phyloP scores from a whole-genome alignment of 441 rosid species.

The Metrosideros polymorpha region DNA sequence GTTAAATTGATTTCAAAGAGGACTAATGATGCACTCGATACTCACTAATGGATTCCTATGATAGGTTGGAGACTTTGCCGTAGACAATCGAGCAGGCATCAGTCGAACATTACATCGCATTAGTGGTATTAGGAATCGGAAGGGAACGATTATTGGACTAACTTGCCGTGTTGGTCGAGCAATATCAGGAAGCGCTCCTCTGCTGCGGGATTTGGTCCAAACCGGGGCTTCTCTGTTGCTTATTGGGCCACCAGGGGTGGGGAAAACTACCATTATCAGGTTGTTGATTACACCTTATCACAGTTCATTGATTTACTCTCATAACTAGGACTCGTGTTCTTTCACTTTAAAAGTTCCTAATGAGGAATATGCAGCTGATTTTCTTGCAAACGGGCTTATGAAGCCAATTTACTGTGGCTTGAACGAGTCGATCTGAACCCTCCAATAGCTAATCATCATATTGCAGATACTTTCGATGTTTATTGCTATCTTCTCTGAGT shows the following conservation, averaged over 20 bases:
- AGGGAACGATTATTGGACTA: slow-evolving; percentile 69
- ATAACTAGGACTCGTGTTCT: not conserved
- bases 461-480: not conserved
- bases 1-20: not conserved
- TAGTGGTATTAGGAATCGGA: slow-evolving; percentile 75
- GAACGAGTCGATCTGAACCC: not conserved
- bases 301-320: not conserved
- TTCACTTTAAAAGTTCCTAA: not conserved
- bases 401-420: not conserved
- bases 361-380: not conserved
- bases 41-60: not conserved
- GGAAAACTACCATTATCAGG: slow-evolving; percentile 95
- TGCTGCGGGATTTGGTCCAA: slow-evolving; percentile 64
- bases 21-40: not conserved
- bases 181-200: slow-evolving; percentile 67
- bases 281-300: slow-evolving; percentile 5
- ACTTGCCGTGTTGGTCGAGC: slow-evolving; percentile 95
- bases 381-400: not conserved
- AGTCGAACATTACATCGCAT: slow-evolving; percentile 83
- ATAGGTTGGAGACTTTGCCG: slow-evolving; percentile 88
- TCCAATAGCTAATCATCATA: not conserved
- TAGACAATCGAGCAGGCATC: slow-evolving; percentile 87
- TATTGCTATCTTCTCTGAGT: not conserved
- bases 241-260: slow-evolving; percentile 95
- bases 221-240: slow-evolving; percentile 76